Conservation (phyloP, 2,329 filamentous ascomycete genomes). For the Claviceps paspali region DNA sequence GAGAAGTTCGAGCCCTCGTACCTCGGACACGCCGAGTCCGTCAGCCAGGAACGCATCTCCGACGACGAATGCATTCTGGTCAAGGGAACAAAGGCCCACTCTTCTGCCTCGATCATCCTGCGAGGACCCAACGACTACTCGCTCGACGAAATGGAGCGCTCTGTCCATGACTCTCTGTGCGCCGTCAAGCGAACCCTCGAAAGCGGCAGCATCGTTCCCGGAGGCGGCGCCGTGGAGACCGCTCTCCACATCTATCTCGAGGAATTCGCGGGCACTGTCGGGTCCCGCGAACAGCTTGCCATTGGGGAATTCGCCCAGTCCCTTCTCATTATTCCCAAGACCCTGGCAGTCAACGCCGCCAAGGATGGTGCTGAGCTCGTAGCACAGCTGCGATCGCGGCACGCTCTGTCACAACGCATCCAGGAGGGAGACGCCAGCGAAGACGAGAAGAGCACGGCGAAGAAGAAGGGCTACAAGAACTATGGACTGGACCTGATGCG, state of each 20-base stretch:
- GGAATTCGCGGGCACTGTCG: constrained; percentile 94
- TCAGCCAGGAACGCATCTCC: constrained; percentile 95
- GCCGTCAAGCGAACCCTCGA: constrained; percentile 95
- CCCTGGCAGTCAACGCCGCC: constrained; percentile 88
- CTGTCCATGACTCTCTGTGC: constrained; percentile 89
- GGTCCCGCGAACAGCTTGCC: constrained; percentile 90
- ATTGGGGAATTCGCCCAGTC: constrained; percentile 96
- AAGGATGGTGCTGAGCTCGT: constrained; percentile 93
- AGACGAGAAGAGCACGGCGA: constrained; percentile 77
- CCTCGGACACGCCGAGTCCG: constrained; percentile 84
- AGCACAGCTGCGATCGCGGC: constrained; percentile 83
- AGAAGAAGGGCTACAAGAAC: constrained; percentile 97
- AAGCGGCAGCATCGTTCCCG: constrained; percentile 90
- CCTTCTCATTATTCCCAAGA: constrained; percentile 89
- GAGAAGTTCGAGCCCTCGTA: constrained; percentile 89
- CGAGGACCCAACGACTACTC: constrained; percentile 92
- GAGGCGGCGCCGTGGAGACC: constrained; percentile 94
- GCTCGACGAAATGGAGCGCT: constrained; percentile 98
- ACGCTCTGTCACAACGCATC: constrained; percentile 85
- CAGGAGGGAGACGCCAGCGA: constrained; percentile 71
- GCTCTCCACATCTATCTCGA: constrained; percentile 97
- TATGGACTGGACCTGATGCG: constrained; percentile 84
- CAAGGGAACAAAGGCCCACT: constrained; percentile 89
- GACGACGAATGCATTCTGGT: constrained; percentile 97
- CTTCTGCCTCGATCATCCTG: constrained; percentile 88